Evolutionary conservation across 768 basidiomycete genomes (phyloP).

Genomic region (Mrakia gelida): DNA sequence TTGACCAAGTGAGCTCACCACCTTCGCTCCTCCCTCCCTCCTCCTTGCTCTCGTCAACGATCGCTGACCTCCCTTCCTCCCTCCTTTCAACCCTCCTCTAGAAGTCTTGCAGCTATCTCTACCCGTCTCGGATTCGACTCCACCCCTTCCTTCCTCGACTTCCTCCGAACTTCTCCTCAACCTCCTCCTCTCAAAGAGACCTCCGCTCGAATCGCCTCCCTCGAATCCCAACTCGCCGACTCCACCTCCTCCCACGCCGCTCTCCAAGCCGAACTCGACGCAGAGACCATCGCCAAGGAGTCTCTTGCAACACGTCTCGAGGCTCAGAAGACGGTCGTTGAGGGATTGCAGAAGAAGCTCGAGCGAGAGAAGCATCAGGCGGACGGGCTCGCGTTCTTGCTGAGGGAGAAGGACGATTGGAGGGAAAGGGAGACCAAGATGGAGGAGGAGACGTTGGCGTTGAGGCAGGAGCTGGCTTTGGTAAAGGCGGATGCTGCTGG

Average conservation of each 20-base stretch:
- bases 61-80: neutral
- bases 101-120: neutral
- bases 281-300: neutral
- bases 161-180: neutral
- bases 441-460: neutral
- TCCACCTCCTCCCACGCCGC: neutral
- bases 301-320: neutral
- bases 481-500: constrained; percentile 6
- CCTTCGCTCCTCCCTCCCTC: neutral
- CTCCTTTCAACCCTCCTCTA: neutral
- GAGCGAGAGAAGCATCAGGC: neutral
- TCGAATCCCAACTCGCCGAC: neutral
- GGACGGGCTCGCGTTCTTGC: neutral
- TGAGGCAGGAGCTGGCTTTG: constrained; percentile 3
- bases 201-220: neutral
- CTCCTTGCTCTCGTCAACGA: neutral
- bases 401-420: constrained; percentile 5
- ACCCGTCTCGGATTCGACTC: neutral
- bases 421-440: neutral
- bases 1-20: neutral
- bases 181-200: neutral
- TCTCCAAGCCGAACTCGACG: neutral
- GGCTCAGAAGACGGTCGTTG: neutral
- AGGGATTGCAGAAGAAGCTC: neutral
- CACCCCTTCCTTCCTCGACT: neutral